phyloP scores from a whole-genome alignment of 129 eudicot species.

The Centella asiatica region DNA sequence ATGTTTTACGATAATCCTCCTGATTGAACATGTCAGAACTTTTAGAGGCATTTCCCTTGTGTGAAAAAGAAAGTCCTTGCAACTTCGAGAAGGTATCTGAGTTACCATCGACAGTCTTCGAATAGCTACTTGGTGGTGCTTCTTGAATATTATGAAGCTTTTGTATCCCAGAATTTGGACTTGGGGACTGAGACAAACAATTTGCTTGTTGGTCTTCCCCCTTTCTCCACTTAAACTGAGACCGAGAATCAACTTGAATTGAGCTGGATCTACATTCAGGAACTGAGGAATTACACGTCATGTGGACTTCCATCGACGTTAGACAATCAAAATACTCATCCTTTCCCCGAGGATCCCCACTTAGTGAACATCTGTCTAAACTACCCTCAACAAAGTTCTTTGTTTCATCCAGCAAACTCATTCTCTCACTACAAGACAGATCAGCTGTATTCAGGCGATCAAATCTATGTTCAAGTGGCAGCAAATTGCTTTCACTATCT shows the following conservation, averaged over 20 bases:
- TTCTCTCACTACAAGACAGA: not conserved
- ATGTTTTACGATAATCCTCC: constrained; percentile 14
- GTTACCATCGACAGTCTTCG: constrained; percentile 15
- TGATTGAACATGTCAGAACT: constrained; percentile 18
- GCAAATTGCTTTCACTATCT: constrained; percentile 5
- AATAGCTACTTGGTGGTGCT: constrained; percentile 14
- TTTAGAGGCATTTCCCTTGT: constrained; percentile 22
- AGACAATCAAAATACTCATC: constrained; percentile 11
- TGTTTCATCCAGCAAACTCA: not conserved
- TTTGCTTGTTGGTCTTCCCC: constrained; percentile 25
- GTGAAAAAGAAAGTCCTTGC: constrained; percentile 16
- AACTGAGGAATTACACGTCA: constrained; percentile 2
- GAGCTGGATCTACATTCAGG: constrained; percentile 18
- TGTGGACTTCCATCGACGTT: constrained; percentile 16
- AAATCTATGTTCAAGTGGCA: constrained; percentile 8
- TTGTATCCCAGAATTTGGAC: constrained; percentile 26
- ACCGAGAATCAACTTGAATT: constrained; percentile 45
- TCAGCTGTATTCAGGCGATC: not conserved
- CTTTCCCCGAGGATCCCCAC: constrained; percentile 3
- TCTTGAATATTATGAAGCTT: constrained; percentile 14
- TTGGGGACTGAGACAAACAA: constrained; percentile 36
- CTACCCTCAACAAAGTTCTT: constrained; percentile 7
- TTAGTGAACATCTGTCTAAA: not conserved
- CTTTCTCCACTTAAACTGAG: constrained; percentile 46
- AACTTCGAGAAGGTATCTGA: constrained; percentile 14